Base-by-base conservation (phyloP, 768 basidiomycete species). In the Polyporus arcularius region DNA sequence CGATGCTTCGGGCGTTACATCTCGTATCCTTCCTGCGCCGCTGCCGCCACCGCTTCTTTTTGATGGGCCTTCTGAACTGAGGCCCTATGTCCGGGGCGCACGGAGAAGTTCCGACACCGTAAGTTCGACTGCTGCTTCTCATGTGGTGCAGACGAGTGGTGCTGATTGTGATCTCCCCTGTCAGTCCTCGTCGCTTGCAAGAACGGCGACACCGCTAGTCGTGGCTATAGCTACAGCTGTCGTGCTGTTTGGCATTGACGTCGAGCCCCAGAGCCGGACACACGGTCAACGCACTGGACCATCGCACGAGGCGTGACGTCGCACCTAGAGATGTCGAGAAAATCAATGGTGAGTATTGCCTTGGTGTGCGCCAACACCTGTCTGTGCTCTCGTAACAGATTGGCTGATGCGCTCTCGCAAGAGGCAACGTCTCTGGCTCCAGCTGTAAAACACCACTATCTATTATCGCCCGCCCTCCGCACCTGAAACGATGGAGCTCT, bases 31-130 rank as follows among this genome's bases (percentile, higher is more conserved):
- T 58, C 53, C 15, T 11, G 62, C 70, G 38, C 65, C 71, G 12
- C 71, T 76, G 21, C 73, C 77, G 39, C 70, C 73, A 15, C 57
- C 77, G 26, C 70, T 76, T 64, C 53, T 79, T 15, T 83, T 82
- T 59, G 80, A 82, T 30, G 81, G 81, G 3, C 82, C 82, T 16
- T 80, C 82, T 5, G 72, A 75, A 31, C 63, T 68, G 42, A 62
- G 67, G n/a, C 64, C 65, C 3, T 68, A 67, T 50, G 47, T 35
- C n/a, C 58, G 54, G 3, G 59, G 55, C 16, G 40, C 47, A 21
- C 35, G 49, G 7, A 9, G 18, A 10, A 9, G 49, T 18, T 31
- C n/a, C 26, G 21, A 30, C 4, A 21, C 30, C 16, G 57, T 45
- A 9, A 21, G 40, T 58, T 15, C 10, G 3, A 11, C 21, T 35